phyloP scores from a whole-genome alignment of 2,329 filamentous ascomycete species.

The Xylariaceae sp. region DNA sequence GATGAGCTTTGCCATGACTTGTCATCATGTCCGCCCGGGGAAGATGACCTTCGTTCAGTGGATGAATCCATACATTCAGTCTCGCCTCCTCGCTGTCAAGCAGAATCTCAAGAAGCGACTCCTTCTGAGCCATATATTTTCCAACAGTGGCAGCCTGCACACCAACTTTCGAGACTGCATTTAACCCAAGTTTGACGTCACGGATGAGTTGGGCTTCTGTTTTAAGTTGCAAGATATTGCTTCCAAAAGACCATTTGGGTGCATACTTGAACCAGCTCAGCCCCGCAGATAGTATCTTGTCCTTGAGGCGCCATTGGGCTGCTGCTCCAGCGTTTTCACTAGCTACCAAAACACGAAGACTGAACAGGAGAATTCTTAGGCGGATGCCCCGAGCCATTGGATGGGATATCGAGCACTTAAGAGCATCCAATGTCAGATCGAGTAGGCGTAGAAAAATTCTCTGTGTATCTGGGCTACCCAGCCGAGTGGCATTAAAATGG shows the following conservation, averaged over 20 bases:
- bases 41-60: constrained; percentile 59
- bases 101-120: constrained; percentile 75
- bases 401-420: constrained; percentile 69
- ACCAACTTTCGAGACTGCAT: constrained; percentile 31
- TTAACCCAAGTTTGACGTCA: constrained; percentile 68
- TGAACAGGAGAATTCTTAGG: constrained; percentile 82
- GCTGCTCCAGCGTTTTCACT: constrained; percentile 61
- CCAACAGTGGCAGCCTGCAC: constrained; percentile 21
- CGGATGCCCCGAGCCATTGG: constrained; percentile 89
- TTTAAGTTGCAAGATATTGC: constrained; percentile 88
- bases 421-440: constrained; percentile 69
- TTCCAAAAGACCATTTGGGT: constrained; percentile 91
- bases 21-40: constrained; percentile 35
- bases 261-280: constrained; percentile 83
- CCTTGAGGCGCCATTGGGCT: constrained; percentile 79
- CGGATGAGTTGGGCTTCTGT: constrained; percentile 80
- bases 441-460: constrained; percentile 78
- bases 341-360: constrained; percentile 70
- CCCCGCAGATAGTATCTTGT: constrained; percentile 80
- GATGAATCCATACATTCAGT: constrained; percentile 85
- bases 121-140: constrained; percentile 65
- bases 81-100: constrained; percentile 81
- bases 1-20: constrained; percentile 37
- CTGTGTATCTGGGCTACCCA: constrained; percentile 78
- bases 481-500: constrained; percentile 89